Evolutionary conservation across 805 yeast species (phyloP).

Genomic region (Pichia paraexigua): DNA sequence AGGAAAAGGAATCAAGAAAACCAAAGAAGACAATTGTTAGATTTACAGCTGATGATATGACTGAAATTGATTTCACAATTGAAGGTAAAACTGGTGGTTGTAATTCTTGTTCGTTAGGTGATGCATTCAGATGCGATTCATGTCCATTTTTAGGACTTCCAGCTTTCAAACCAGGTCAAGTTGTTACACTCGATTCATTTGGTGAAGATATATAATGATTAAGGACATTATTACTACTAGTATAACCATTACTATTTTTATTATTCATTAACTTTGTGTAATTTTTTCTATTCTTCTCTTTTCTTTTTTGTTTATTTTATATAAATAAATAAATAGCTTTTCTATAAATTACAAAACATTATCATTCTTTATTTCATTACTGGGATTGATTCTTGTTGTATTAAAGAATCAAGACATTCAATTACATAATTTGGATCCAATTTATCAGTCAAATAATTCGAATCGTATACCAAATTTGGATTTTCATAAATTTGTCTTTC

Average conservation of each 20-base stretch:
- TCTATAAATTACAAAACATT: not conserved
- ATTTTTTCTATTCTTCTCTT: not conserved
- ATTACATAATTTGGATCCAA: constrained; percentile 2
- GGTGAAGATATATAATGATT: constrained; percentile 59
- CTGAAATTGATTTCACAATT: constrained; percentile 93
- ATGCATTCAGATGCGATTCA: constrained; percentile 96
- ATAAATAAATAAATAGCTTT: not conserved
- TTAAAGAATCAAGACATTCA: not conserved
- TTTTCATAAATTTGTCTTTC: not conserved
- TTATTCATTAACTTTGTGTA: not conserved
- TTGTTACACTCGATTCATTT: constrained; percentile 63
- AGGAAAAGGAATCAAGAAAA: constrained; percentile 10
- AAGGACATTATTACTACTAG: not conserved
- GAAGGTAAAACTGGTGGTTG: constrained; percentile 97
- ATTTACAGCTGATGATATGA: constrained; percentile 59
- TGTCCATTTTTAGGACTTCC: constrained; percentile 97
- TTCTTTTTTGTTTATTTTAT: not conserved
- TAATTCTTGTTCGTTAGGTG: constrained; percentile 95
- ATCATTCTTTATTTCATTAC: not conserved
- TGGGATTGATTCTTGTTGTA: not conserved
- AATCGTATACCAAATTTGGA: not conserved
- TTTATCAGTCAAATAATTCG: not conserved
- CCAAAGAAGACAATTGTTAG: constrained; percentile 29
- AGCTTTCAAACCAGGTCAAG: constrained; percentile 97
- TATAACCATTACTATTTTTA: not conserved